These are phyloP conservation scores for Sporisorium exsertum DNA, from an alignment of 1,284 basidiomycete genomes.

Conservation along the genomic window DNA sequence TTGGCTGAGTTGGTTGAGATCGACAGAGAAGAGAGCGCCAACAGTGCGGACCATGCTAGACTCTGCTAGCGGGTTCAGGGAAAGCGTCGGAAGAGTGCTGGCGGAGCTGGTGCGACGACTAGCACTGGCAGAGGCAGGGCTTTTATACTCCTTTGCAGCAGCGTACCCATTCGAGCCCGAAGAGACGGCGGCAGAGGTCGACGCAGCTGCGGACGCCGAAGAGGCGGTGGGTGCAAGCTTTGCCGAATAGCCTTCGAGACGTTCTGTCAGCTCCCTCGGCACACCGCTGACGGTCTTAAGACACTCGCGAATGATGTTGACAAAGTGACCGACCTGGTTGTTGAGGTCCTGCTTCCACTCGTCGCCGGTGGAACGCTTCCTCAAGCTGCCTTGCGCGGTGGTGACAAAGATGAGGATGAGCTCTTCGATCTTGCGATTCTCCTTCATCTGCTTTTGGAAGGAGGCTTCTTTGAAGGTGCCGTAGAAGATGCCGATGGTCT, in stretches of 20 bases:
- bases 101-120: constrained; percentile 49
- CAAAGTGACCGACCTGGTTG: constrained; percentile 87
- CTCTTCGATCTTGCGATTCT: constrained; percentile 96
- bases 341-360: constrained; percentile 91
- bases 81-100: constrained; percentile 21
- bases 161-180: constrained; percentile 28
- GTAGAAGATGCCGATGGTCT: constrained; percentile 65
- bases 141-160: constrained; percentile 27
- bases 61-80: constrained; percentile 32
- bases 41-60: constrained; percentile 73
- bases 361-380: constrained; percentile 81
- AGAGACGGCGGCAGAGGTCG: constrained; percentile 13
- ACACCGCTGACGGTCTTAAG: constrained; percentile 71
- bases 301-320: constrained; percentile 84
- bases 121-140: constrained; percentile 19
- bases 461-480: constrained; percentile 62
- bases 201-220: constrained; percentile 1
- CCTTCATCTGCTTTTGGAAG: constrained; percentile 77
- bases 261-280: constrained; percentile 81
- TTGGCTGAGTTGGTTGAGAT: constrained; percentile 77
- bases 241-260: constrained; percentile 83
- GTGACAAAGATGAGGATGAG: constrained; percentile 95
- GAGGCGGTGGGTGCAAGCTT: constrained; percentile 73
- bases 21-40: constrained; percentile 80
- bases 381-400: constrained; percentile 72